These are phyloP conservation scores for Boletus eberwhitei DNA, from an alignment of 768 basidiomycete species.

Conservation along the genomic window DNA sequence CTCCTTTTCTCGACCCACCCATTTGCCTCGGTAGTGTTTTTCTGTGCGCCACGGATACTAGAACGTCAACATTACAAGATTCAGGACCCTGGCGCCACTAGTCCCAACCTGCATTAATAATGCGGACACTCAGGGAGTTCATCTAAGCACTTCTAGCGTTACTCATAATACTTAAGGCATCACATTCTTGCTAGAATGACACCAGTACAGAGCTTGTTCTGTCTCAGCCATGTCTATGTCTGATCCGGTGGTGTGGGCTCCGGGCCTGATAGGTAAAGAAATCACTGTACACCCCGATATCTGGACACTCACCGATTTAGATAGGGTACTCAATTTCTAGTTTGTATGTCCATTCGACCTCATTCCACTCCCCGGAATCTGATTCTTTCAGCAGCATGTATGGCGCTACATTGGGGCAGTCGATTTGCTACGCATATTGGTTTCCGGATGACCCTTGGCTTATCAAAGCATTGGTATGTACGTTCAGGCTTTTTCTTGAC, in stretches of 20 bases:
- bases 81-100: background rate
- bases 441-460: slow-evolving; percentile 8
- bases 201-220: background rate
- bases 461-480: slow-evolving; percentile 4
- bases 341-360: slow-evolving; percentile 1
- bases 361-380: background rate
- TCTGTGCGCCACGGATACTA: too few species aligned
- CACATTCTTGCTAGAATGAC: background rate
- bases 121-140: background rate
- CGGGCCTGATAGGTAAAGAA: slow-evolving; percentile 4
- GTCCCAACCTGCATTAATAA: background rate
- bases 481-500: background rate
- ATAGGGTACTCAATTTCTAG: slow-evolving; percentile 1
- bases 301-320: background rate
- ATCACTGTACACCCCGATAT: background rate
- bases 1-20: too few species aligned
- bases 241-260: background rate
- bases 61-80: background rate
- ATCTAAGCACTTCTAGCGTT: background rate
- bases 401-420: slow-evolving; percentile 11
- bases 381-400: slow-evolving; percentile 6
- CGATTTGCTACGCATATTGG: slow-evolving; percentile 5
- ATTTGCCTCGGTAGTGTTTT: too few species aligned
- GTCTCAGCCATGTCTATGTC: background rate
- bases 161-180: background rate